Conservation (phyloP, 2,329 filamentous ascomycete genomes). For the Penicillium thymicola region DNA sequence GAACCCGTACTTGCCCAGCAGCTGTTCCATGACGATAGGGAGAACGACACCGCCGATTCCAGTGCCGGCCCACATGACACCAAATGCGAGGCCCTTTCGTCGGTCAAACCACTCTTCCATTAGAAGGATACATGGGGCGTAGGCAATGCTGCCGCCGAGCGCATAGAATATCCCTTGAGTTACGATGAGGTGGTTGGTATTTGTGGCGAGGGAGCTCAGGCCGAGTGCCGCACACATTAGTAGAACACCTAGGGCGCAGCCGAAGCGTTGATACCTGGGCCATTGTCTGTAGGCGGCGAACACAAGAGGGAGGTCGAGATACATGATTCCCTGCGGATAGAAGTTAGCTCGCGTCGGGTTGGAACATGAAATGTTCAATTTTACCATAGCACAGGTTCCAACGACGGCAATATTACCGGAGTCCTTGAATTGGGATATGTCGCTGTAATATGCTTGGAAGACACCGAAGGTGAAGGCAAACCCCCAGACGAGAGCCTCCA, state of each 20-base stretch:
- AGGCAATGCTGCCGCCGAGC: constrained; percentile 48
- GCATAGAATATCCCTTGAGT: constrained; percentile 33
- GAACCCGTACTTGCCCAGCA: constrained; percentile 43
- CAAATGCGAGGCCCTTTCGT: constrained; percentile 43
- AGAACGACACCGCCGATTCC: constrained; percentile 40
- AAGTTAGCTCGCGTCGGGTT: no score
- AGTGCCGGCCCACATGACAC: constrained; percentile 43
- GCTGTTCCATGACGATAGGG: constrained; percentile 42
- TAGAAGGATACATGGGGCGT: constrained; percentile 45
- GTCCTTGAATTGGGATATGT: constrained; percentile 13
- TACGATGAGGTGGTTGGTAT: constrained; percentile 20
- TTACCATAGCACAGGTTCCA: constrained; percentile 21
- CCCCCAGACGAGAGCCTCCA: constrained; percentile 56
- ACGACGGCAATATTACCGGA: constrained; percentile 17
- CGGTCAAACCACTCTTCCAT: constrained; percentile 53
- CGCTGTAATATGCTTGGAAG: constrained; percentile 30
- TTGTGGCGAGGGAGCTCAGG: constrained; percentile 22
- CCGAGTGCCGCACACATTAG: constrained; percentile 24
- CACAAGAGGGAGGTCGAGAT: constrained; percentile 13
- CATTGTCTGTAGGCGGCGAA: constrained; percentile 18
- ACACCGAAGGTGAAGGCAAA: constrained; percentile 19
- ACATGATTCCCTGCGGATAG: neutral
- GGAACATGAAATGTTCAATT: neutral
- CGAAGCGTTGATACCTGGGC: constrained; percentile 13
- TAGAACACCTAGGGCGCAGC: constrained; percentile 18